Conservation (phyloP, 2,329 filamentous ascomycete species). For the Venturiaceae sp. region DNA sequence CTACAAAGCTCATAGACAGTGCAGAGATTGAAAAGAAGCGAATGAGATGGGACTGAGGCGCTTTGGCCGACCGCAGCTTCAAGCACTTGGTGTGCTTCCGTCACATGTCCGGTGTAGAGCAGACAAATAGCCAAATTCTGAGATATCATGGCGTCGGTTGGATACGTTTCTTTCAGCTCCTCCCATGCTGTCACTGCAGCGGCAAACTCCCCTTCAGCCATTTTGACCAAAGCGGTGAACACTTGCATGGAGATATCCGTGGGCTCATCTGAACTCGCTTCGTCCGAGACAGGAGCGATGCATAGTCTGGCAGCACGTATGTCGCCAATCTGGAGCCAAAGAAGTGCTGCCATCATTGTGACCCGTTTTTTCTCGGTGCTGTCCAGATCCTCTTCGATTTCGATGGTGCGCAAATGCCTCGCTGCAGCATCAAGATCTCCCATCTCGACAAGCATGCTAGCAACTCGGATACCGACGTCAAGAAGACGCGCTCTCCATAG, state of each 20-base stretch:
- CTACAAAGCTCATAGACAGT: constrained; percentile 90
- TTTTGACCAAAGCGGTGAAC: constrained; percentile 60
- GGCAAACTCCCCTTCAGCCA: constrained; percentile 67
- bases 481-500: constrained; percentile 63
- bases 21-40: constrained; percentile 77
- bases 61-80: constrained; percentile 55
- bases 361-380: constrained; percentile 23
- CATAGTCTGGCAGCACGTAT: constrained; percentile 53
- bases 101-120: constrained; percentile 68
- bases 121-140: constrained; percentile 81
- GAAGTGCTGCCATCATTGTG: constrained; percentile 44
- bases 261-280: constrained; percentile 10
- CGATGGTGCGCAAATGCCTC: constrained; percentile 58
- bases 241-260: constrained; percentile 23
- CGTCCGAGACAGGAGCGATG: not conserved
- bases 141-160: constrained; percentile 57
- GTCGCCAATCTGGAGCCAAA: constrained; percentile 75
- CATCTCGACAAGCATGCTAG: constrained; percentile 69
- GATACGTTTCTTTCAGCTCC: constrained; percentile 34
- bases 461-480: constrained; percentile 61
- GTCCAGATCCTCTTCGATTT: constrained; percentile 30
- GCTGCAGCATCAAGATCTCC: constrained; percentile 75
- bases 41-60: constrained; percentile 54
- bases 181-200: constrained; percentile 55
- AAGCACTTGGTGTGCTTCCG: constrained; percentile 47